These are phyloP conservation scores for Fistulinella prunicolor DNA, from an alignment of 768 basidiomycete genomes.

Conservation along the genomic window DNA sequence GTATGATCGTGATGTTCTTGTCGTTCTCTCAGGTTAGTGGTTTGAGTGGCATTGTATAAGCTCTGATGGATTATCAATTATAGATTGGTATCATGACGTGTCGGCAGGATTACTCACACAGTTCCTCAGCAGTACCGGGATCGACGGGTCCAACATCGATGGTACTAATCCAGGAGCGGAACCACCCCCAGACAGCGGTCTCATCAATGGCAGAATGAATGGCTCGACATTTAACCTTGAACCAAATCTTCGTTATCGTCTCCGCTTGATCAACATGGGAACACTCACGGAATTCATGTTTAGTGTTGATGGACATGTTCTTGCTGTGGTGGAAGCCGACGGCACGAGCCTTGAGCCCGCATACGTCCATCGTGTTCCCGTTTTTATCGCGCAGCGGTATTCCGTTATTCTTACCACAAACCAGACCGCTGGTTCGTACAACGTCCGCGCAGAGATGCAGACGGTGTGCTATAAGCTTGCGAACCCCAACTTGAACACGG, in stretches of 20 bases:
- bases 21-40: conserved; percentile 35
- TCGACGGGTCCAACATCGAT: conserved; percentile 28
- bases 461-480: conserved; percentile 29
- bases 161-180: conserved; percentile 34
- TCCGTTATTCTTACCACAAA: conserved; percentile 45
- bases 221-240: conserved; percentile 32
- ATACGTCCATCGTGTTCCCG: conserved; percentile 36
- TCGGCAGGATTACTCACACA: conserved; percentile 31
- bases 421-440: conserved; percentile 34
- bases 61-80: not conserved
- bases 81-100: conserved; percentile 35
- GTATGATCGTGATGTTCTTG: conserved; percentile 40
- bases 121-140: conserved; percentile 26
- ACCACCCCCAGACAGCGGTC: conserved; percentile 38
- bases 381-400: conserved; percentile 50
- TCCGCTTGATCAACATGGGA: conserved; percentile 48
- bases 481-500: conserved; percentile 26
- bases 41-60: not conserved
- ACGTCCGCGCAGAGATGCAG: conserved; percentile 39
- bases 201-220: conserved; percentile 32
- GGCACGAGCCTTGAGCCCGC: conserved; percentile 42
- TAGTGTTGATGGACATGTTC: conserved; percentile 44
- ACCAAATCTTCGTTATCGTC: conserved; percentile 39
- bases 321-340: conserved; percentile 49
- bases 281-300: conserved; percentile 45